These are phyloP conservation scores for Cladosporium sp. DNA, from an alignment of 2,329 filamentous ascomycete species.

Conservation along the genomic window DNA sequence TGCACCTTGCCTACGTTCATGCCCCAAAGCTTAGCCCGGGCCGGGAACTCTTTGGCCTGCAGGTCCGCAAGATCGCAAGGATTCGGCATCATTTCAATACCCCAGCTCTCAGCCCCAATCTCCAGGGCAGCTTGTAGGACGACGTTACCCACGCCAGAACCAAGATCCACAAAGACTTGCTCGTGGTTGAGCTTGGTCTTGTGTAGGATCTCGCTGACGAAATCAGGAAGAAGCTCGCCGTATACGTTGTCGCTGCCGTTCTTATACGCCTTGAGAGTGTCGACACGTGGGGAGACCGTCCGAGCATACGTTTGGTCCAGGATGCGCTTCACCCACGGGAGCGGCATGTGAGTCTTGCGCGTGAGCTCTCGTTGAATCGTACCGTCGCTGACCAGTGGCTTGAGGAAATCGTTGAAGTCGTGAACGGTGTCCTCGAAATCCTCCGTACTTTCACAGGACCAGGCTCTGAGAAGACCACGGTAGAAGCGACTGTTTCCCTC, in stretches of 20 bases:
- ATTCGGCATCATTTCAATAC: conserved; percentile 93
- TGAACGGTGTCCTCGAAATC: conserved; percentile 72
- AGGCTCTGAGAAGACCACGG: conserved; percentile 73
- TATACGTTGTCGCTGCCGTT: conserved; percentile 93
- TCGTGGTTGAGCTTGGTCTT: conserved; percentile 75
- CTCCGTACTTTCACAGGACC: conserved; percentile 61
- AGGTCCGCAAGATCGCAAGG: conserved; percentile 78
- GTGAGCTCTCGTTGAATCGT: conserved; percentile 72
- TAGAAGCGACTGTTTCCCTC: conserved; percentile 73
- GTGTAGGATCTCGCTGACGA: conserved; percentile 79
- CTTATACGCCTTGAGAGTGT: conserved; percentile 79
- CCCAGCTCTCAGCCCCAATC: conserved; percentile 91
- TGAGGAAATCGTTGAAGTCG: conserved; percentile 74
- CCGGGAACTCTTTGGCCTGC: conserved; percentile 78
- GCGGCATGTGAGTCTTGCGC: conserved; percentile 66
- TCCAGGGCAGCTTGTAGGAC: conserved; percentile 91
- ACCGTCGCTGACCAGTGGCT: conserved; percentile 65
- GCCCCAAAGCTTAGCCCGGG: conserved; percentile 88
- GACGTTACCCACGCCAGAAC: conserved; percentile 94
- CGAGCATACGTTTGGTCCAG: conserved; percentile 82
- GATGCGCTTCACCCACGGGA: conserved; percentile 68
- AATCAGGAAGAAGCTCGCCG: conserved; percentile 83
- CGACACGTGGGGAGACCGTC: conserved; percentile 85
- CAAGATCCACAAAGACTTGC: conserved; percentile 89
- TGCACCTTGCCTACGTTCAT: conserved; percentile 75